These are phyloP conservation scores for Asterophora lycoperdoides DNA, from an alignment of 768 basidiomycete species.

Conservation along the genomic window DNA sequence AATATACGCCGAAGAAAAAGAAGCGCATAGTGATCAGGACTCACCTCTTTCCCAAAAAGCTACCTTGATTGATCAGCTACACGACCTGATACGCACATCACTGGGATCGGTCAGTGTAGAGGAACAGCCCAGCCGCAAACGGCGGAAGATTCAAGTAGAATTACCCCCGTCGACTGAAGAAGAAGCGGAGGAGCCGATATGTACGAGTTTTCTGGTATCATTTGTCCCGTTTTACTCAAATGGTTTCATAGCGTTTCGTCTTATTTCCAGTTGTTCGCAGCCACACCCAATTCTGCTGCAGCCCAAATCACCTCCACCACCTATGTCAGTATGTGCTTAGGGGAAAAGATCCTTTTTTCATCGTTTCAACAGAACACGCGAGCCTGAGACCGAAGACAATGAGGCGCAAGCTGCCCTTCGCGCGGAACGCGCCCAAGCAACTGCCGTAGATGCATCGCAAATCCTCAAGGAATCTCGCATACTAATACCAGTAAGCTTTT, in stretches of 20 bases:
- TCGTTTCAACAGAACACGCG: constrained; percentile 33
- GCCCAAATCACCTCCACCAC: constrained; percentile 37
- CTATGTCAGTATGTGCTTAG: constrained; percentile 28
- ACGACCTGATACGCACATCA: constrained; percentile 16
- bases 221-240: background rate
- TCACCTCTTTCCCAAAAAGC: background rate
- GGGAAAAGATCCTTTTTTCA: background rate
- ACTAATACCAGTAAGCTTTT: constrained; percentile 14
- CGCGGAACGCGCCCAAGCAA: constrained; percentile 31
- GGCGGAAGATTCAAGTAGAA: constrained; percentile 3
- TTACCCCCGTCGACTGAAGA: background rate
- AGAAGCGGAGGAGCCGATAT: background rate
- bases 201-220: constrained; percentile 1
- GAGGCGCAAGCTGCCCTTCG: constrained; percentile 40
- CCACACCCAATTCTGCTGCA: constrained; percentile 38
- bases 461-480: constrained; percentile 23
- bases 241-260: constrained; percentile 39
- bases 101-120: constrained; percentile 4
- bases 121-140: constrained; percentile 8
- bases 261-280: constrained; percentile 38
- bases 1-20: constrained; percentile 10
- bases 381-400: constrained; percentile 49
- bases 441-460: constrained; percentile 35
- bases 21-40: background rate
- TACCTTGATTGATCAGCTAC: constrained; percentile 13